These are phyloP conservation scores for Arthrobotrys sphaeroides DNA, from an alignment of 2,329 filamentous ascomycete species.

Conservation along the genomic window DNA sequence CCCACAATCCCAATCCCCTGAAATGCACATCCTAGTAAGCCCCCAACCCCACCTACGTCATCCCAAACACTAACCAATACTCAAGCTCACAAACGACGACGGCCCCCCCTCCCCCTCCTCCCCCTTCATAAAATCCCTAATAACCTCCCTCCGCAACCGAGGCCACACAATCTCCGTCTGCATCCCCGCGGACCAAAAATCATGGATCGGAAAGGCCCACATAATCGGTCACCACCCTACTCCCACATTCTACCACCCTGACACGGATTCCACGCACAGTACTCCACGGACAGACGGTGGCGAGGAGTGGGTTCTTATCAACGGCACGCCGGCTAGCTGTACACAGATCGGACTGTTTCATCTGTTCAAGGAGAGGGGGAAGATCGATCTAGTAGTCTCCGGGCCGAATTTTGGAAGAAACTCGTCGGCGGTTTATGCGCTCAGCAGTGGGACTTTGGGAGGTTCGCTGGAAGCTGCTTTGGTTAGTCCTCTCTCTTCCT, in stretches of 20 bases:
- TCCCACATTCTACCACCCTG: slow-evolving; percentile 81
- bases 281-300: slow-evolving; percentile 65
- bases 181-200: slow-evolving; percentile 88
- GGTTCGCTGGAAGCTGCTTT: slow-evolving; percentile 42
- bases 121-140: slow-evolving; percentile 80
- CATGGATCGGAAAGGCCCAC: slow-evolving; percentile 98
- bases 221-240: slow-evolving; percentile 89
- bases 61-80: neutral
- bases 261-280: slow-evolving; percentile 69
- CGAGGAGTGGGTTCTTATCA: slow-evolving; percentile 83
- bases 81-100: slow-evolving; percentile 77
- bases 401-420: slow-evolving; percentile 85
- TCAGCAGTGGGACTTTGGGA: slow-evolving; percentile 72
- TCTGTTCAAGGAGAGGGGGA: slow-evolving; percentile 76
- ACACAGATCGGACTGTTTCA: slow-evolving; percentile 84
- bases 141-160: slow-evolving; percentile 74
- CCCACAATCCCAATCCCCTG: no score
- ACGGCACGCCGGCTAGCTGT: slow-evolving; percentile 82
- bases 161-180: slow-evolving; percentile 92
- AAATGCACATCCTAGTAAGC: slow-evolving; percentile 49
- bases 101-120: slow-evolving; percentile 81
- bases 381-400: slow-evolving; percentile 78
- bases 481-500: neutral
- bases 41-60: neutral
- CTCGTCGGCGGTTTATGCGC: slow-evolving; percentile 79